These are phyloP conservation scores for Aphanomyces stellatus DNA, from an alignment of 352 stramenopile species.

Conservation along the genomic window DNA sequence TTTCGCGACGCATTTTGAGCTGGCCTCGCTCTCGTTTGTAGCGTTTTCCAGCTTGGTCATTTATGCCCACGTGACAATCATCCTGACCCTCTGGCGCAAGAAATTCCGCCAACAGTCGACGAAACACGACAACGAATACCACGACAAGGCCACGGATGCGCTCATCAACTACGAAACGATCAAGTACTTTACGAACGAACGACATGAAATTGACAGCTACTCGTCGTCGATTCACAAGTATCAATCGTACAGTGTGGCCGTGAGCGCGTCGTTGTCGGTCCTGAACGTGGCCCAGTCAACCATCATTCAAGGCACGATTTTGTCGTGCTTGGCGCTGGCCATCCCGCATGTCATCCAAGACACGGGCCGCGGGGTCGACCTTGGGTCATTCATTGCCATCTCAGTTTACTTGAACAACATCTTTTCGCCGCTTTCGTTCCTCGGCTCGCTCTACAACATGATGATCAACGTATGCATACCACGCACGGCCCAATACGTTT, in stretches of 20 bases:
- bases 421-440: conserved; percentile 95
- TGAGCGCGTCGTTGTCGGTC: conserved; percentile 90
- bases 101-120: conserved; percentile 93
- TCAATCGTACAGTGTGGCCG: conserved; percentile 88
- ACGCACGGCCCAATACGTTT: background rate
- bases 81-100: conserved; percentile 96
- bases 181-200: conserved; percentile 96
- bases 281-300: conserved; percentile 92
- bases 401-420: conserved; percentile 94
- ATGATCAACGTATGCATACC: conserved; percentile 44
- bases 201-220: conserved; percentile 90
- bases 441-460: conserved; percentile 89
- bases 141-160: conserved; percentile 95
- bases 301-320: conserved; percentile 66
- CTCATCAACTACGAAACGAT: conserved; percentile 98
- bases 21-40: conserved; percentile 85
- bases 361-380: conserved; percentile 60
- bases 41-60: conserved; percentile 94
- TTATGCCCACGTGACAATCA: conserved; percentile 94
- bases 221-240: conserved; percentile 88
- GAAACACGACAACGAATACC: conserved; percentile 96
- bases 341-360: conserved; percentile 68
- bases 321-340: conserved; percentile 51
- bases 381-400: conserved; percentile 96
- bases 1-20: conserved; percentile 89